phyloP scores from a whole-genome alignment of 345 rosid genomes.

The Bruguiera gymnorhiza region DNA sequence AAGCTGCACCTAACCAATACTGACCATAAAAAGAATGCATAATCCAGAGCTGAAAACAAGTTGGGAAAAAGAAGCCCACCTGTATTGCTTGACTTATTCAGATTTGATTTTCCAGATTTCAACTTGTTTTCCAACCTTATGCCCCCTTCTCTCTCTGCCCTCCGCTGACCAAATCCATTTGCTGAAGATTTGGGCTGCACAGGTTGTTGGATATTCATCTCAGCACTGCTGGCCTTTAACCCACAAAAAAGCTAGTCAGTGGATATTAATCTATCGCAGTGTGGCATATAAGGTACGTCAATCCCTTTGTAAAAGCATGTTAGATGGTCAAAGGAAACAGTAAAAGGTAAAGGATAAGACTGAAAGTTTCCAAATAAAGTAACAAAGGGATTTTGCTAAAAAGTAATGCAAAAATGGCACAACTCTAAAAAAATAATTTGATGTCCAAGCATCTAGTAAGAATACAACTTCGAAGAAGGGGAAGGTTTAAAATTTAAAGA shows the following conservation, averaged over 20 bases:
- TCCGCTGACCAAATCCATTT: constrained; percentile 65
- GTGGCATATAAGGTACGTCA: not conserved
- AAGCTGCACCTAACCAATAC: constrained; percentile 36
- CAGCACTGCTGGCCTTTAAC: constrained; percentile 6
- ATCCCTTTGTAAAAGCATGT: not conserved
- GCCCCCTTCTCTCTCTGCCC: constrained; percentile 59
- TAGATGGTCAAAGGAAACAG: not conserved
- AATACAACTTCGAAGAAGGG: not conserved
- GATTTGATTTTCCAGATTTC: constrained; percentile 51
- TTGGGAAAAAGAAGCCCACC: constrained; percentile 34
- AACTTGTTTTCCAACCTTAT: constrained; percentile 46
- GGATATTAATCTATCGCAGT: not conserved
- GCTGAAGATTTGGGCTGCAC: constrained; percentile 44
- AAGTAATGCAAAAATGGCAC: not conserved
- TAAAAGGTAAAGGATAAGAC: not conserved
- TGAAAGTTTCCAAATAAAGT: not conserved
- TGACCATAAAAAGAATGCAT: constrained; percentile 15
- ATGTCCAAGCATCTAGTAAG: not conserved
- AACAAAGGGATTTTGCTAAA: not conserved
- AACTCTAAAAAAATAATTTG: not conserved
- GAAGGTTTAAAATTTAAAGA: no score
- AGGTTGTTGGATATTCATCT: constrained; percentile 50
- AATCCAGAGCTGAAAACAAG: constrained; percentile 8
- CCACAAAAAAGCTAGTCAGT: constrained; percentile 1
- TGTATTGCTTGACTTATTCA: constrained; percentile 40